phyloP scores from a whole-genome alignment of 2,329 filamentous ascomycete genomes.

The Diaporthe velutina region DNA sequence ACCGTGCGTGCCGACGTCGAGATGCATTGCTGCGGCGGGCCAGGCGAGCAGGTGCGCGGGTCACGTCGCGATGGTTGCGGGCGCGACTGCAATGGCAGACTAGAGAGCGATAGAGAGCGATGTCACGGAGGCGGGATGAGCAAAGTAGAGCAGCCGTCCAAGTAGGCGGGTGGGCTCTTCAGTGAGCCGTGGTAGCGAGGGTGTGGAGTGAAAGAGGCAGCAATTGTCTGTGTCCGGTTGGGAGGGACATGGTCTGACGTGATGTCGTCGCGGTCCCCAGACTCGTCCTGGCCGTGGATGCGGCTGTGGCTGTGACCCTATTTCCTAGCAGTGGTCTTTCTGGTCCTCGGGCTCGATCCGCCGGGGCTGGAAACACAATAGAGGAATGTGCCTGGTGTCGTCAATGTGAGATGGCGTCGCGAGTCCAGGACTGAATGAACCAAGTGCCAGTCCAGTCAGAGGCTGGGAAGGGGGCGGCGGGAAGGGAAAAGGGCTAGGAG shows the following conservation, averaged over 20 bases:
- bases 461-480: constrained; percentile 10
- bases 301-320: not conserved
- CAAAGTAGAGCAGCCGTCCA: not conserved
- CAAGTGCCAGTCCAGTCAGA: constrained; percentile 2
- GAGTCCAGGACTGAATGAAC: constrained; percentile 1
- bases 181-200: constrained; percentile 10
- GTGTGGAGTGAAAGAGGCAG: not conserved
- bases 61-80: constrained; percentile 10
- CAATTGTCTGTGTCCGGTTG: not conserved
- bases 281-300: not conserved
- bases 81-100: constrained; percentile 7
- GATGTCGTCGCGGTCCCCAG: not conserved
- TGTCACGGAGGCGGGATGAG: not conserved
- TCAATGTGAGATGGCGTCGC: constrained; percentile 5
- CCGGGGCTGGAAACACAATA: constrained; percentile 3
- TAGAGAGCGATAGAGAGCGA: not conserved
- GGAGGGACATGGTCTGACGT: constrained; percentile 23
- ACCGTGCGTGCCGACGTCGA: constrained; percentile 26
- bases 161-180: constrained; percentile 1
- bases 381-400: not conserved
- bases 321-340: not conserved
- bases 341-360: not conserved
- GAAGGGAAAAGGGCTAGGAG: not conserved
- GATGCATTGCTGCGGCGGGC: constrained; percentile 25
- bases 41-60: not conserved